Evolutionary conservation across 139 green algal genomes (phyloP).

Genomic region (Tetradesmus lagerheimii): DNA sequence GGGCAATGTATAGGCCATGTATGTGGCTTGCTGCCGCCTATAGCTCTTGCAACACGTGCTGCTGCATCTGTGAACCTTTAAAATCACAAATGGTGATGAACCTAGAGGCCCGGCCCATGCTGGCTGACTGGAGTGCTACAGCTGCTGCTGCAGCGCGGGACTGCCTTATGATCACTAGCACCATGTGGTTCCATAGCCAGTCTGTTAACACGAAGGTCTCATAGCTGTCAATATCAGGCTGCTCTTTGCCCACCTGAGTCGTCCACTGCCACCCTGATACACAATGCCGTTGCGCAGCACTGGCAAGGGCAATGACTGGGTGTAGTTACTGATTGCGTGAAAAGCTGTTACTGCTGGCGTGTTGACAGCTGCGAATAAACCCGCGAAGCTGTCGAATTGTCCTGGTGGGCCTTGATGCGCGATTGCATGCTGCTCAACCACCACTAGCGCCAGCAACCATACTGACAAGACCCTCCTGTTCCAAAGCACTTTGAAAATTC

Average conservation of each 20-base stretch:
- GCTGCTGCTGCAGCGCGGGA: neutral
- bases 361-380: neutral
- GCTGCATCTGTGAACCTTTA: neutral
- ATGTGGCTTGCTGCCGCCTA: too few species aligned
- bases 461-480: neutral
- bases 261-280: neutral
- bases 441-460: neutral
- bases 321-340: neutral
- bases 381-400: neutral
- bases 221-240: neutral
- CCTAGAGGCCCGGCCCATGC: too few species aligned
- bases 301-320: neutral
- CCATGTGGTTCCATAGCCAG: neutral
- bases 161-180: neutral
- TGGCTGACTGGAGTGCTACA: neutral
- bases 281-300: constrained; percentile 16
- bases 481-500: neutral
- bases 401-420: neutral
- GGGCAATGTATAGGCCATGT: too few species aligned
- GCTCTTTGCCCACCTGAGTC: neutral
- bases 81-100: too few species aligned
- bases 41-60: too few species aligned
- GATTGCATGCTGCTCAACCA: neutral
- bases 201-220: neutral
- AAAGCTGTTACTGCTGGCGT: neutral